A percentile compares a stretch with the other conserved stretches of the same genome.
These are phyloP conservation scores for Salvia hispanica DNA, from an alignment of 257 asterid genomes.

Conservation along the genomic window DNA sequence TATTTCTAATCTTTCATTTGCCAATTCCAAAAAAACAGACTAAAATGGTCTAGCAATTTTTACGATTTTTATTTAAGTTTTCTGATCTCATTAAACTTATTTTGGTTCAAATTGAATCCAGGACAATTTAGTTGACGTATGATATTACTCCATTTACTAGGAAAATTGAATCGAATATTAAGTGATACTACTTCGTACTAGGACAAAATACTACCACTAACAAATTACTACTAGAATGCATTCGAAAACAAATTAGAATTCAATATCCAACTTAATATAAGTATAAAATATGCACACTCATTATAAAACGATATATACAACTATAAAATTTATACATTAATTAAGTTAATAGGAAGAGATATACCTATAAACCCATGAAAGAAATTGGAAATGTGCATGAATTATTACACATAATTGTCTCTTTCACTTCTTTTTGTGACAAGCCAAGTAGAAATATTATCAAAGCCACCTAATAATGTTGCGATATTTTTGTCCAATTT, in stretches of 20 bases:
- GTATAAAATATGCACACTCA: neutral
- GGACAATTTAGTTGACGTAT: too few species aligned
- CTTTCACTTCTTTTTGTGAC: slow-evolving; percentile 18
- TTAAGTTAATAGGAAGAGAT: neutral
- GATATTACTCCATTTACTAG: too few species aligned
- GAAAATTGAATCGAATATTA: too few species aligned
- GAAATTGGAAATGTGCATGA: slow-evolving; percentile 17
- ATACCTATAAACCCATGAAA: neutral
- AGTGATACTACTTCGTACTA: too few species aligned
- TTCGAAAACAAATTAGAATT: too few species aligned
- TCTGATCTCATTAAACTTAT: too few species aligned
- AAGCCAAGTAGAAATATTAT: neutral
- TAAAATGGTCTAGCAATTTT: neutral
- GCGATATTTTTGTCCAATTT: neutral
- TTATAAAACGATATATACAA: neutral
- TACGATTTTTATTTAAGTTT: too few species aligned
- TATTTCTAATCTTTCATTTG: neutral
- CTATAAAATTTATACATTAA: neutral
- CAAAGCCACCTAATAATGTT: slow-evolving; percentile 19
- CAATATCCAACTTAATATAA: too few species aligned
- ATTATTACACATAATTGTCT: neutral
- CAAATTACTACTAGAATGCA: too few species aligned
- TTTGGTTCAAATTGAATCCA: too few species aligned
- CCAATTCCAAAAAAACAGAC: neutral
- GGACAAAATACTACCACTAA: too few species aligned